Base-by-base conservation (phyloP, 805 yeast genomes). In the Ogataea paradorogensis region DNA sequence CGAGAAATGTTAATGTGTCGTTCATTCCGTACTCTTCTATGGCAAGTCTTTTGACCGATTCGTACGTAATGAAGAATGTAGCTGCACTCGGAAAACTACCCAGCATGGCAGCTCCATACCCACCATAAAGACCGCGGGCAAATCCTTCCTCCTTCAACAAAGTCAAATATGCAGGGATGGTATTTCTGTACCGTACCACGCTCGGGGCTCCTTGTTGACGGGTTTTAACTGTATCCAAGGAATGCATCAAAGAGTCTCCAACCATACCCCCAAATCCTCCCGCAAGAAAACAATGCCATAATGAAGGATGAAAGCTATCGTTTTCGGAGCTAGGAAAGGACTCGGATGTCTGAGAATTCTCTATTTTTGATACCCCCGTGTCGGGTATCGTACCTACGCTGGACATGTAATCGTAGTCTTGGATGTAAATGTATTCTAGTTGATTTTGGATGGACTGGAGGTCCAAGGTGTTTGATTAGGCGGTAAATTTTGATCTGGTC, bases 41-140 rank as follows among this genome's bases (percentile, higher is more conserved):
- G 65, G 90, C 63, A 26, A 62, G 62, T 35, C 96, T 70, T 62
- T 93, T 93, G 13, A 87, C 70, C 18, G 67, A 73, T 58, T 93
- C 99, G 63, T 93, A 93, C 1, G 96, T 81, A 2, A 90, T 86
- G 59, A 93, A 93, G 60, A 93, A 93, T n/a, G 89, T 76, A 15
- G 95, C 90, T 1, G 98, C 91, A 26, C 93, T 84, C 5, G 99
- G 99, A 47, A 93, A 78, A 0, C 95, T 84, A 0, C 99, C 99
- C 21, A 87, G 59, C 70, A 90, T 75, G 1, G 97, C 97, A 1
- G 98, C 96, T 11, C 79, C 65, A 62, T 90, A 90, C 1, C 99
- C 99, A 14, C 96, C 83, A 58, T 93, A 93, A 5, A 93, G 66
- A 1, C 99, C 99, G 43, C 82, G 73, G 35, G 74, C 61, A 7